Evolutionary conservation across 805 yeast species (phyloP), one percentile per base, ranked within the genome.

Genomic region (Cyberlindnera saturnus): DNA sequence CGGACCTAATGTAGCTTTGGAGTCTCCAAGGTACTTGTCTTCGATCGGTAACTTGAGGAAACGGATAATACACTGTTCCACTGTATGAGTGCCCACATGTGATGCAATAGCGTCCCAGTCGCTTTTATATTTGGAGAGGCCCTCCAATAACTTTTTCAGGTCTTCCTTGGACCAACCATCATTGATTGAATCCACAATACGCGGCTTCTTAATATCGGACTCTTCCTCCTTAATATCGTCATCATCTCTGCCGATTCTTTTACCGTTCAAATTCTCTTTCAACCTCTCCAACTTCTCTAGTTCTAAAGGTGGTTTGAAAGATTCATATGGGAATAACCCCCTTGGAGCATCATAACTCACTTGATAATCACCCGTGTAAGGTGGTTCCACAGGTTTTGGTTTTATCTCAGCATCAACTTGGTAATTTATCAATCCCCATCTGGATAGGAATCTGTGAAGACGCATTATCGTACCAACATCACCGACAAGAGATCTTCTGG

Each of bases 351-450:
- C 97, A 56, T 79, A 80, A 46, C 78, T 81, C 2, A 86, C 82
- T 42, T 81, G 75, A 66, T 80, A 88, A 51, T 82, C 86, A 9
- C 88, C 89, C 3, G 88, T 79, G 53, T 73, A 79, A 18, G 89
- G 90, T 36, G 87, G 84, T 44, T 81, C 86, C 15, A 82, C 71
- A 40, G 78, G 70, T 20, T 74, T 73, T 4, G 95, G 93, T 49
- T 81, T 75, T 42, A 81, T 70, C 49, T 79, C 85, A 1, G 90
- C 86, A 59, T 83, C 86, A 2, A 90, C 95, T 63, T 90, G 97
- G 62, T 90, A 90, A 63, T 90, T 90, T 41, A 90, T 86, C 40
- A 90, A 69, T 0, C 97, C 97, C 97, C 97, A 90, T 61, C 84
- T 85, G 53, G 80, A 86, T 45, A 90, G 67, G 59, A 90, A 89